Base-by-base conservation (phyloP, 306 rosid species). In the Lagenaria siceraria region DNA sequence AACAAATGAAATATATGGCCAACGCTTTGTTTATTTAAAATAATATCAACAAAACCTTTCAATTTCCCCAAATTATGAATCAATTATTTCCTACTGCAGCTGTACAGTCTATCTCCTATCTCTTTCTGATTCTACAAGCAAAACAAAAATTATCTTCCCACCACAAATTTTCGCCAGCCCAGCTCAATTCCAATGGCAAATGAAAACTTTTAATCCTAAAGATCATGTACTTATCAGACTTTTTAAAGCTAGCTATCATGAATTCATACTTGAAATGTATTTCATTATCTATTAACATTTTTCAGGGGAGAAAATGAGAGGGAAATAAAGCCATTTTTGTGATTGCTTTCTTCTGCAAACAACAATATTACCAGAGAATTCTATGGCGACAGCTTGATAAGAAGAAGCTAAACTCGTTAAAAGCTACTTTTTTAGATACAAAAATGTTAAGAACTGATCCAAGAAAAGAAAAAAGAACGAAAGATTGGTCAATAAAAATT, bases 371-470 rank as follows among this genome's bases (percentile, higher is more conserved):
- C 76, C 76, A 71, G 76, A 71, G 59, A 49, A 29, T 15, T 72
- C 40, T 18, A 72, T 72, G 60, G 55, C 24, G 58, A 12, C 54
- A 48, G 76, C 76, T 25, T 48, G 19, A 49, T 48, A 43, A 21
- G 29, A 65, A 70, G 56, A 71, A 51, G 42, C 77, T 49, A 73
- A 73, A 27, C 61, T 73, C 18, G 77, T 73, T 51, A 73, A 29
- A 69, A 73, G 77, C 77, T 73, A 73, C 81, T 48, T 70, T n/a
- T 68, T 70, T 70, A 73, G 77, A 1, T 73, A 73, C 77, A 73
- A 73, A 73, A 73, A 73, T 51, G 61, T 9, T 49, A 73, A 73
- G 29, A 73, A 73, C 61, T 51, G 77, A 51, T 51, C 60, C 51
- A 43, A 72, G 76, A 72, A 72, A 73, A 29, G 68, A 62, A 19